phyloP scores from a whole-genome alignment of 306 rosid species.

The Pterocarpus macrocarpus region DNA sequence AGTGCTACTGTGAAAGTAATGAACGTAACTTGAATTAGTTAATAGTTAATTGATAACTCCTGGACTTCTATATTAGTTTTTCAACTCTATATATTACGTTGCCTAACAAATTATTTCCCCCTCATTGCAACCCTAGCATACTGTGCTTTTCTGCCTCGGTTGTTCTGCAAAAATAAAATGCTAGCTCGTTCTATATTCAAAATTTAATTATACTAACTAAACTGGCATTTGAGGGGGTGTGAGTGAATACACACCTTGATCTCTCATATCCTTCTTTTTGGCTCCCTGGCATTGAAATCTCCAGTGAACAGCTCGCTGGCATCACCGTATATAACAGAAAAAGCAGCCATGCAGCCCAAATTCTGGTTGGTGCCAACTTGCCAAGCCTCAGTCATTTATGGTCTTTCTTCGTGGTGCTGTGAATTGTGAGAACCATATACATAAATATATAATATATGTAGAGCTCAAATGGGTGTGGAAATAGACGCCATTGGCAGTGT shows the following conservation, averaged over 20 bases:
- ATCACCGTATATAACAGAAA: not conserved
- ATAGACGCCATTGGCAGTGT: constrained; percentile 20
- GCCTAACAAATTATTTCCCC: not conserved
- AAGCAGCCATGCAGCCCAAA: not conserved
- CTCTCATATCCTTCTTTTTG: not conserved
- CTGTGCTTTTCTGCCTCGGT: not conserved
- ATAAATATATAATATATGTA: not conserved
- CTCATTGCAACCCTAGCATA: not conserved
- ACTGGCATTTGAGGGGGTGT: not conserved
- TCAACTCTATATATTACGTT: not conserved
- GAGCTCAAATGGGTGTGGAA: constrained; percentile 12
- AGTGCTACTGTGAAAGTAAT: constrained; percentile 20
- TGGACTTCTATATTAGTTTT: not conserved
- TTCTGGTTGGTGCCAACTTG: not conserved
- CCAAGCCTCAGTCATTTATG: not conserved
- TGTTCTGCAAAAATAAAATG: constrained; percentile 5
- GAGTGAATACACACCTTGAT: constrained; percentile 43
- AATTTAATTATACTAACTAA: not conserved
- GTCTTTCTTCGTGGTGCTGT: not conserved
- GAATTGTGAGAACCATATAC: constrained; percentile 23
- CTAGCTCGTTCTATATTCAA: not conserved
- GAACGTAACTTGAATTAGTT: constrained; percentile 13
- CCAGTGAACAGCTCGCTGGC: not conserved
- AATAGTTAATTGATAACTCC: constrained; percentile 17
- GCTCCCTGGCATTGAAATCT: not conserved